Conservation (phyloP, 257 asterid genomes). For the Solanum ossicruentum region DNA sequence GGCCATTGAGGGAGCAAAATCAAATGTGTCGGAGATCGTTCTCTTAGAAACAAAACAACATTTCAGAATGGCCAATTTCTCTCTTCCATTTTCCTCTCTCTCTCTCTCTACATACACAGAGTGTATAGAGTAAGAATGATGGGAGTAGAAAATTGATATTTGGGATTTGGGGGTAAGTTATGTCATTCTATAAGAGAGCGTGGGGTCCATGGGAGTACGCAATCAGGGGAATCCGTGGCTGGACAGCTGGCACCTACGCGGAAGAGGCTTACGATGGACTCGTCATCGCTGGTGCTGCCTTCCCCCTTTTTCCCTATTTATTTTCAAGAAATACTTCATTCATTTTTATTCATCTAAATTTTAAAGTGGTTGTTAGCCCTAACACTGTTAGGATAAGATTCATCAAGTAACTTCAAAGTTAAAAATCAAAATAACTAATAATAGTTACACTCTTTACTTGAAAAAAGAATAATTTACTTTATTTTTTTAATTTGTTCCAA, state of each 20-base stretch:
- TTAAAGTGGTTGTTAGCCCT: too few relatives aligned
- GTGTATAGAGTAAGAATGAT: slow-evolving; percentile 26
- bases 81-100: background rate
- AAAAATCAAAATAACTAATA: too few relatives aligned
- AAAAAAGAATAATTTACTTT: too few relatives aligned
- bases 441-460: too few relatives aligned
- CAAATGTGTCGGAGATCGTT: background rate
- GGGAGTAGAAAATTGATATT: background rate
- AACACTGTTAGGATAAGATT: too few relatives aligned
- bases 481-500: too few relatives aligned
- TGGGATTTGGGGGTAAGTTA: background rate
- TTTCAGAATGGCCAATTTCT: background rate
- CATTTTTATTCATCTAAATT: too few relatives aligned
- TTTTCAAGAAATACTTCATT: too few relatives aligned
- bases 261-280: background rate
- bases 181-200: background rate
- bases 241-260: slow-evolving; percentile 78
- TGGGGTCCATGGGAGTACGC: slow-evolving; percentile 20
- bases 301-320: background rate
- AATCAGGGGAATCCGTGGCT: slow-evolving; percentile 35
- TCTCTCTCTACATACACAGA: background rate
- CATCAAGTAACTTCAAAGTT: too few relatives aligned
- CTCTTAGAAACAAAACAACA: background rate
- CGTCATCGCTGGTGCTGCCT: background rate
- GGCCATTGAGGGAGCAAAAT: slow-evolving; percentile 32